Evolutionary conservation across 1,284 basidiomycete species (phyloP), one percentile per base, ranked within the genome.

Genomic region (Malassezia vespertilionis): DNA sequence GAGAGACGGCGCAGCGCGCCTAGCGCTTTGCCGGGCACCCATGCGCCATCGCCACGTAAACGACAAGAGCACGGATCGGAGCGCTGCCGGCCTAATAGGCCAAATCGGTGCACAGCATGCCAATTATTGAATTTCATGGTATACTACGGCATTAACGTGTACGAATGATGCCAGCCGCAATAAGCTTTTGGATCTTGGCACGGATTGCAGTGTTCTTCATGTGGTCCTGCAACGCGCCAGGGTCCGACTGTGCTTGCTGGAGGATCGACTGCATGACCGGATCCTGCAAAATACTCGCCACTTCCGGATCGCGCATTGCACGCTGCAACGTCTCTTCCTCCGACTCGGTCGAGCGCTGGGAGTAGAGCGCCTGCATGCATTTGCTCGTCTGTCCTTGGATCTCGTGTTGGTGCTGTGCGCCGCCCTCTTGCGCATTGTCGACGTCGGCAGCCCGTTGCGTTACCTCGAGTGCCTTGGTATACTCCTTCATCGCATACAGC

Each of bases 301-400:
- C 79, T 74, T 97, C 91, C 6, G 93, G 93, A 75, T 97, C 91
- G 44, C 87, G 78, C 90, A 95, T 95, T 9, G 91, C 93, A 26
- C 91, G 78, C 65, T 84, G 79, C 53, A 95, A 76, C 15, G 89
- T 87, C 76, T 99, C 79, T 72, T 97, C 87, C 64, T 95, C 88
- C 12, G 81, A 82, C 75, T 99, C 93, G 38, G 76, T 80, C 17
- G 81, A 78, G n/a, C 89, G 80, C 71, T 95, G 81, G 36, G 76
- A 76, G 71, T 82, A 84, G 44, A 91, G 72, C 33, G 86, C 88
- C 69, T 80, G 78, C 66, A 89, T 82, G 46, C 68, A 56, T 53
- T 69, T 70, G 43, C 43, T 38, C 30, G 37, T 12, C 30, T 59
- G 45, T 17, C 46, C 35, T 37, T 63, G 55, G 37, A 69, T 69